These are phyloP conservation scores for Pseudognaphalium luteoalbum DNA, from an alignment of 129 eudicot genomes.

Conservation along the genomic window DNA sequence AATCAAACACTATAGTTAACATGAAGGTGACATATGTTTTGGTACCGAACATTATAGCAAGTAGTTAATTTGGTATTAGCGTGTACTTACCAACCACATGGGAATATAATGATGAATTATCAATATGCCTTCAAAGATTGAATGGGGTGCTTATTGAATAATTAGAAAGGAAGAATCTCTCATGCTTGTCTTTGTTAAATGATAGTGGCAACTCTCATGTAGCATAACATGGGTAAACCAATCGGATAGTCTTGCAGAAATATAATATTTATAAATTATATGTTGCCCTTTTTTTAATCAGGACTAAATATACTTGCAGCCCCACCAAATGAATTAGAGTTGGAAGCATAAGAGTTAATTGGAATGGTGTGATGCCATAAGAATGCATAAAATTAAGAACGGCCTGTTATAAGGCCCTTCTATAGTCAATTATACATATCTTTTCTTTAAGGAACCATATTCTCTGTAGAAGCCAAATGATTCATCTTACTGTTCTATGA, in stretches of 20 bases:
- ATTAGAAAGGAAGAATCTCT: conserved; percentile 13
- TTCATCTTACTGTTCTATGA: not conserved
- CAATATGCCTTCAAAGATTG: conserved; percentile 24
- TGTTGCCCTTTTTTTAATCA: not conserved
- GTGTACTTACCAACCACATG: conserved; percentile 34
- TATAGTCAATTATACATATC: not conserved
- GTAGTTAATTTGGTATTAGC: conserved; percentile 19
- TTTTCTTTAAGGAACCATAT: not conserved
- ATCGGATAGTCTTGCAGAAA: not conserved
- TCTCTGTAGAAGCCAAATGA: conserved; percentile 9
- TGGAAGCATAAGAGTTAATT: not conserved
- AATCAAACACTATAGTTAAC: not conserved
- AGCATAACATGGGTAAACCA: not conserved
- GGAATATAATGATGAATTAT: conserved; percentile 22
- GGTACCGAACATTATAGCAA: not conserved
- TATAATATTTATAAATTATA: not conserved
- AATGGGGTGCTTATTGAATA: conserved; percentile 15
- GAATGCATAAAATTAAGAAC: not conserved
- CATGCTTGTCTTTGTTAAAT: conserved; percentile 29
- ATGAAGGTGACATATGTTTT: not conserved
- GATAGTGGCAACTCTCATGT: not conserved
- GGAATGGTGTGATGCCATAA: conserved; percentile 18
- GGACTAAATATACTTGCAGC: conserved; percentile 6
- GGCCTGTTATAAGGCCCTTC: not conserved
- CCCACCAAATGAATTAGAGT: conserved; percentile 13